Evolutionary conservation across 768 basidiomycete genomes (phyloP), one percentile per base, ranked within the genome.

Genomic region (Leucocoprinus leucothites): DNA sequence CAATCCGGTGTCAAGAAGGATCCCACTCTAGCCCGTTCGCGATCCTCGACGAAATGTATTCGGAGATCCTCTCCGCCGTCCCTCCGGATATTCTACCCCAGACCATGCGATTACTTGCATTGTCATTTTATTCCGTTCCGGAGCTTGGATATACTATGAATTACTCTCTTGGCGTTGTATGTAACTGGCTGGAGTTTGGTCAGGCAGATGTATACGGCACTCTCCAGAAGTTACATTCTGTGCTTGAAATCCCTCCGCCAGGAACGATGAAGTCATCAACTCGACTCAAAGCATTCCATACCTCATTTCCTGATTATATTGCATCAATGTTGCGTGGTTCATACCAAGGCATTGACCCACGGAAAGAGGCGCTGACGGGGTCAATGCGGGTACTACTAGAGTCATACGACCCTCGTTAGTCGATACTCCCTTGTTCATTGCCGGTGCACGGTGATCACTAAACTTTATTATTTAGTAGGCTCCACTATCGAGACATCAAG

Each of bases 31-130:
- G 35, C 18, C 56, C 56, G 5, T 38, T 58, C 40, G 46, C 28
- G 9, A 26, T 24, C n/a, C 57, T 58, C 22, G 57, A 58, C 41
- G 35, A 9, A 5, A 35, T 58, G 18, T 53, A 58, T 26, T 44
- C 50, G 18, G 44, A 31, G 16, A 51, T 57, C 25, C 48, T 57
- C 19, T 21, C 31, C n/a, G n/a, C 13, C 3, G 21, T 45, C 11
- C 24, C 44, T 7, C 21, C 5, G 24, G 28, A 48, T 14, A 18
- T 13, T 14, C 9, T 19, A 4, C 16, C 21, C 18, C 16, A 18
- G 21, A 44, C 43, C 18, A 44, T 18, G 43, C 16, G 11, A 11
- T 4, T 44, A 16, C 43, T 44, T 19, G 21, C 21, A 8, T 11
- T 21, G 4, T 22, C 16, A 9, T 18, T 24, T 19, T 44, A 21